Evolutionary conservation across 2,329 filamentous ascomycete genomes (phyloP), one percentile per base, ranked within the genome.

Genomic region (Iodosphaeria phyllophila): DNA sequence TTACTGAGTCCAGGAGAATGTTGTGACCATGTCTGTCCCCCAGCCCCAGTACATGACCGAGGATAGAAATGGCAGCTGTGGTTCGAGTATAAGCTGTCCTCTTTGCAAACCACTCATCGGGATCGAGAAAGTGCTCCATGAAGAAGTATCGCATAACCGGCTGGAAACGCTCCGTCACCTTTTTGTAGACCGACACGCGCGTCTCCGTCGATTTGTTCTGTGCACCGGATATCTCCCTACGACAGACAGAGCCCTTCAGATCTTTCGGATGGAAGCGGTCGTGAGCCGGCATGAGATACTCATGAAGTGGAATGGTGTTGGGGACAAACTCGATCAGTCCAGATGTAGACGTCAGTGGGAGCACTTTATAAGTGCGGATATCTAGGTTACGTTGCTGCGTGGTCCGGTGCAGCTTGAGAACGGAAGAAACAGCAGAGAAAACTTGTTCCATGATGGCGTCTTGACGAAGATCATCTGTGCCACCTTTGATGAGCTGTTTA

Each of bases 381-480:
- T 76, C 79, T 8, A 99, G 60, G 34, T 79, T 79, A 5, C 89
- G 74, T 42, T 92, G 83, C 19, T 83, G 75, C 3, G 89, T 93
- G 8, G 74, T 66, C 28, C 80, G 74, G 46, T 95, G 83, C 24
- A 79, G 74, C 44, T 79, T 78, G 14, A 99, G 58, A 13, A 98
- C 66, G 25, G 79, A 78, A 29, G 83, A 95, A 13, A 93, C 89
- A 49, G 92, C 83, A 30, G 84, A 80, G 46, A 98, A 99, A 2
- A 98, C 89, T 50, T 99, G 89, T 49, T 98, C 91, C 91, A 99
- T 99, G 57, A 71, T 98, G 22, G 86, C 82, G 42, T 99, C 89
- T 53, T 98, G 89, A 6, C 91, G 77, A 8, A 99, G 64, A 44
- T 98, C 86, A 46, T 98, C 89, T 42, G 86, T 86, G 11, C 89